These are phyloP conservation scores for Nyssa sinensis DNA, from an alignment of 148 eudicot species.

Conservation along the genomic window DNA sequence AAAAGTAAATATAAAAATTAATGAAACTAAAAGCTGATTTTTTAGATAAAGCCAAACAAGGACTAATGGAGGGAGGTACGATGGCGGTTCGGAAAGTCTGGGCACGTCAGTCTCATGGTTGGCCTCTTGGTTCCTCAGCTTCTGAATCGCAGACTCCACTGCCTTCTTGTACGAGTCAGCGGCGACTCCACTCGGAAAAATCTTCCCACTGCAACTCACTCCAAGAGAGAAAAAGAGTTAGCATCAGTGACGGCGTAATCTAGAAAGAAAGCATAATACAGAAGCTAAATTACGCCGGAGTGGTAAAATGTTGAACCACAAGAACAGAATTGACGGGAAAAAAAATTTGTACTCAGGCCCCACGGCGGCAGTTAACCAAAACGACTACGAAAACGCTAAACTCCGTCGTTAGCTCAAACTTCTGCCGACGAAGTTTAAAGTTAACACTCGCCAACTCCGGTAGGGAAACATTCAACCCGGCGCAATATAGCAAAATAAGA, in stretches of 20 bases:
- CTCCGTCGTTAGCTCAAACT: neutral
- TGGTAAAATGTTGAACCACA: too few species aligned
- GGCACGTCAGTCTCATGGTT: slow-evolving; percentile 13
- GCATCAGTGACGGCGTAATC: neutral
- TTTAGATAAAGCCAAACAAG: neutral
- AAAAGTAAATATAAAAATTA: too few species aligned
- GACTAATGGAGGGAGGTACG: slow-evolving; percentile 22
- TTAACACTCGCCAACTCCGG: neutral
- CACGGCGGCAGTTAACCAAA: neutral
- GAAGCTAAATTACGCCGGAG: neutral
- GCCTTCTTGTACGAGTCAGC: slow-evolving; percentile 79
- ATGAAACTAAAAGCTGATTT: too few species aligned
- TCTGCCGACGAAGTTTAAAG: too few species aligned
- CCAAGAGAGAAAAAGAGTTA: neutral
- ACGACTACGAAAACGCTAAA: neutral
- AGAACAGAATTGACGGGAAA: too few species aligned
- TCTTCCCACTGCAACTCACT: slow-evolving; percentile 49
- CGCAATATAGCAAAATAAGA: neutral
- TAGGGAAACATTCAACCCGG: neutral
- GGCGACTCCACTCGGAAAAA: slow-evolving; percentile 78
- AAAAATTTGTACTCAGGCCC: too few species aligned
- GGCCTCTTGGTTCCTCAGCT: slow-evolving; percentile 37
- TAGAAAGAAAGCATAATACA: neutral
- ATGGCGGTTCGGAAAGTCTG: slow-evolving; percentile 25
- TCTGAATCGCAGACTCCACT: slow-evolving; percentile 71